Base-by-base conservation (phyloP, 345 rosid species). In the Hypericum androsaemum region DNA sequence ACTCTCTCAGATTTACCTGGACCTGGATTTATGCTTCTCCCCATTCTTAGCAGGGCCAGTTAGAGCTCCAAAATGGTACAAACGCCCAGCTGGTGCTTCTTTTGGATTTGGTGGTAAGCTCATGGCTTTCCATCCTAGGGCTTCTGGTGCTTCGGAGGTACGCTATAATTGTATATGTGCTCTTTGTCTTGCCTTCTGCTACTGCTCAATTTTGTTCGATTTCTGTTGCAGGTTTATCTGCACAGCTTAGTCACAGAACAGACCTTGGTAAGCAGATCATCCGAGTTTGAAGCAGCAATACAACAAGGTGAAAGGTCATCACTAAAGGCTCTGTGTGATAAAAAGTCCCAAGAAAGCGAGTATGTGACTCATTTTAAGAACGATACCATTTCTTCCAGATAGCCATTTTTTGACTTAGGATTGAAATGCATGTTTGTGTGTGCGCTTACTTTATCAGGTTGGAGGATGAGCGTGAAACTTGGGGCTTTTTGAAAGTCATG, bases 21-120 rank as follows among this genome's bases (percentile, higher is more conserved):
- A 52, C 61, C 39, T 39, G 41, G 52, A 48, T 55, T 58, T 37
- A 12, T 37, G 8, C 59, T 37, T 45, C 52, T 3, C 41, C 45
- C 58, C 15, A 44, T 46, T 37, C 5, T 16, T 14, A 59, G 62
- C 77, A 78, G 95, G 69, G 50, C 64, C 89, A 53, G 41, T 88
- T 52, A 80, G 77, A 76, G 99, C 99, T 62, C 99, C 99, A 64
- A 88, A 85, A 72, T 94, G 99, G 99, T 86, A 73, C 54, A 86
- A 80, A 68, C 80, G 97, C 47, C 87, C 94, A 12, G 94, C 74
- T 55, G 99, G 97, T 52, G 88, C 77, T 38, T 88, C 97, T 57
- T 94, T 86, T 83, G 97, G 95, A 52, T 88, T 94, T 77, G 97
- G 97, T 47, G 99, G 99, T 67, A 85, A 88, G 80, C 83, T 94